phyloP scores from a whole-genome alignment of 805 yeast genomes.

The Ogataea pignaliae region DNA sequence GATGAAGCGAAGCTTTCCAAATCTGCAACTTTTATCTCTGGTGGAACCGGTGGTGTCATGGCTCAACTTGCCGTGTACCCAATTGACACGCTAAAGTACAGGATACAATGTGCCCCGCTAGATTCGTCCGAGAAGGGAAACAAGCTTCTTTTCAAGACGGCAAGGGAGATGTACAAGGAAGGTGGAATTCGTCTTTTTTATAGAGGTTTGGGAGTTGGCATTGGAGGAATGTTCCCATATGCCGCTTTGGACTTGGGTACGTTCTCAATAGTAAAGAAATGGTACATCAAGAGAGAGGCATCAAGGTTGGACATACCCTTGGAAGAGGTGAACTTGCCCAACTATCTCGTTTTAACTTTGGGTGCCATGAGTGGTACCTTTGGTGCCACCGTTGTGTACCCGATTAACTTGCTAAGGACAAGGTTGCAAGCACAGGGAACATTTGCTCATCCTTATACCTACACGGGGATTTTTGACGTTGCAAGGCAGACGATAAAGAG shows the following conservation, averaged over 20 bases:
- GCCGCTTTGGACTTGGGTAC: conserved; percentile 96
- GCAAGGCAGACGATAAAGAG: conserved; percentile 66
- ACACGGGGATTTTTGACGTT: conserved; percentile 81
- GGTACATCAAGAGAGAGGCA: conserved; percentile 66
- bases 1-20: conserved; percentile 70
- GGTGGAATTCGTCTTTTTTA: conserved; percentile 81
- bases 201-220: conserved; percentile 86
- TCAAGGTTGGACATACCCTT: conserved; percentile 42
- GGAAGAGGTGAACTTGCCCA: conserved; percentile 72
- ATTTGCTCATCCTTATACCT: conserved; percentile 85
- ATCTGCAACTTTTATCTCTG: conserved; percentile 80
- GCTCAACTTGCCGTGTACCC: conserved; percentile 94
- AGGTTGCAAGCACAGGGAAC: conserved; percentile 98
- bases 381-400: conserved; percentile 95
- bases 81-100: conserved; percentile 87
- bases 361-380: conserved; percentile 96
- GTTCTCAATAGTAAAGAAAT: conserved; percentile 77
- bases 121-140: conserved; percentile 60
- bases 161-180: conserved; percentile 68
- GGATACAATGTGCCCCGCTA: conserved; percentile 88
- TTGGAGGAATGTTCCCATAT: conserved; percentile 94
- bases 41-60: conserved; percentile 94
- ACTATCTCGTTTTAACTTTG: conserved; percentile 74
- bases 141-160: conserved; percentile 57
- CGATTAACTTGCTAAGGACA: conserved; percentile 85